Conservation (phyloP, 2,329 filamentous ascomycete species). For the Boeremia lycopersici region DNA sequence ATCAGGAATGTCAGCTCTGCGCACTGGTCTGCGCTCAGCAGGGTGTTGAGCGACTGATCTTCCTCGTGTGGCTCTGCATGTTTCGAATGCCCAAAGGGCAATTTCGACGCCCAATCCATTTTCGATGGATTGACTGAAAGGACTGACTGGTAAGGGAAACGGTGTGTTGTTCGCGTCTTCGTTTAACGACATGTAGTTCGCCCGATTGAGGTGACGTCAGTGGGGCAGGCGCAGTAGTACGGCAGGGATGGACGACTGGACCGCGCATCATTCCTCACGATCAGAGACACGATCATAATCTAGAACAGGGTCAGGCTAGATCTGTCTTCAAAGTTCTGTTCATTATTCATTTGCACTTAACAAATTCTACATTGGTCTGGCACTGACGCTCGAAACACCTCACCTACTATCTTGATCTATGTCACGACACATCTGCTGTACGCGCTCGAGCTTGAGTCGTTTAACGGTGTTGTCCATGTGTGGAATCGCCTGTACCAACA, state of each 20-base stretch:
- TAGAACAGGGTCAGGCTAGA: not conserved
- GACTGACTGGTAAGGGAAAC: not conserved
- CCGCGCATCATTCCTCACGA: not conserved
- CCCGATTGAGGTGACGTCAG: slow-evolving; percentile 14
- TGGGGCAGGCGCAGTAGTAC: slow-evolving; percentile 14
- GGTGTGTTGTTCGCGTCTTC: not conserved
- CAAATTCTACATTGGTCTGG: no score
- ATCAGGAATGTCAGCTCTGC: slow-evolving; percentile 55
- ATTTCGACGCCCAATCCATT: slow-evolving; percentile 43
- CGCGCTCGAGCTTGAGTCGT: not conserved
- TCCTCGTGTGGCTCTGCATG: slow-evolving; percentile 29
- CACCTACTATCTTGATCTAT: not conserved
- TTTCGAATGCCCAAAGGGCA: slow-evolving; percentile 44
- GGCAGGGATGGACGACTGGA: slow-evolving; percentile 5
- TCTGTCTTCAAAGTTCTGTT: no score
- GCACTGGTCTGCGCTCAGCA: slow-evolving; percentile 54
- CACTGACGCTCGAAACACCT: not conserved
- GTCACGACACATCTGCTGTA: not conserved
- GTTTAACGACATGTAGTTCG: slow-evolving; percentile 2
- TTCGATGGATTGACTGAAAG: not conserved
- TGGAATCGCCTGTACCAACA: not conserved
- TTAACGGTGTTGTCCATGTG: slow-evolving; percentile 1
- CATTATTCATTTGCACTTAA: not conserved
- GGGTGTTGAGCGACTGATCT: slow-evolving; percentile 51
- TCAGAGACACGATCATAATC: not conserved